A percentile compares a stretch with the other conserved stretches of the same genome.
Evolutionary conservation across 2,329 filamentous ascomycete genomes (phyloP).

Genomic region (Mycocentrospora acerina): DNA sequence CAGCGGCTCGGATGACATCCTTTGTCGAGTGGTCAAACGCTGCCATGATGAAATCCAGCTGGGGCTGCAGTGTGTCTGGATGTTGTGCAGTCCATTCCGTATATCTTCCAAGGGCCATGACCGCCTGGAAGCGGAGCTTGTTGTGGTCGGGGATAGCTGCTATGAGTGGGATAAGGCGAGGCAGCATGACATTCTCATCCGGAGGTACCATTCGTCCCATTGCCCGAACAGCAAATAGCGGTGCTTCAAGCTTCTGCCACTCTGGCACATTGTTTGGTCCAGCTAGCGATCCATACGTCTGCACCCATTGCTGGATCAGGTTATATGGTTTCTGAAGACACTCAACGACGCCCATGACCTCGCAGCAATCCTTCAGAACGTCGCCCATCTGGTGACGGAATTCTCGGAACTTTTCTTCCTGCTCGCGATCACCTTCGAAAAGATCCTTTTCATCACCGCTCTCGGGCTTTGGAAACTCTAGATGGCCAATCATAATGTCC

Average conservation of each 20-base stretch:
- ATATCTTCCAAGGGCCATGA: slow-evolving; percentile 95
- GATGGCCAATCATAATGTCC: slow-evolving; percentile 86
- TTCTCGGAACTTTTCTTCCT: slow-evolving; percentile 94
- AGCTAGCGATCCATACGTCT: slow-evolving; percentile 75
- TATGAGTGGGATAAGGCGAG: slow-evolving; percentile 88
- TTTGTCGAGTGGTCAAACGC: slow-evolving; percentile 87
- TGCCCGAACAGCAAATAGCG: slow-evolving; percentile 90
- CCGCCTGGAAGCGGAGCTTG: slow-evolving; percentile 96
- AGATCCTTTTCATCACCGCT: slow-evolving; percentile 74
- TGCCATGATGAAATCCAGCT: slow-evolving; percentile 93
- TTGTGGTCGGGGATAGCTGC: slow-evolving; percentile 94
- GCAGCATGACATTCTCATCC: slow-evolving; percentile 82
- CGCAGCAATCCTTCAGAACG: slow-evolving; percentile 93
- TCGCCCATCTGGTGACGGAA: slow-evolving; percentile 98
- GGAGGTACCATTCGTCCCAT: slow-evolving; percentile 95
- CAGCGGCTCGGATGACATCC: slow-evolving; percentile 88
- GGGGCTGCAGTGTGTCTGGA: slow-evolving; percentile 85
- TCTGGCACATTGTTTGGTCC: slow-evolving; percentile 76
- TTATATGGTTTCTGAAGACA: slow-evolving; percentile 87
- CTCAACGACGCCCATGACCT: slow-evolving; percentile 90
- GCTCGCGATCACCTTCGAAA: slow-evolving; percentile 93
- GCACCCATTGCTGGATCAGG: slow-evolving; percentile 85
- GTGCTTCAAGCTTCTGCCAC: slow-evolving; percentile 95
- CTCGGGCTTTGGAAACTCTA: slow-evolving; percentile 82
- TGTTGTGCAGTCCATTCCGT: slow-evolving; percentile 98